Evolutionary conservation across 1,139 yeast species (phyloP).

Genomic region (Groenewaldozyma sp.): DNA sequence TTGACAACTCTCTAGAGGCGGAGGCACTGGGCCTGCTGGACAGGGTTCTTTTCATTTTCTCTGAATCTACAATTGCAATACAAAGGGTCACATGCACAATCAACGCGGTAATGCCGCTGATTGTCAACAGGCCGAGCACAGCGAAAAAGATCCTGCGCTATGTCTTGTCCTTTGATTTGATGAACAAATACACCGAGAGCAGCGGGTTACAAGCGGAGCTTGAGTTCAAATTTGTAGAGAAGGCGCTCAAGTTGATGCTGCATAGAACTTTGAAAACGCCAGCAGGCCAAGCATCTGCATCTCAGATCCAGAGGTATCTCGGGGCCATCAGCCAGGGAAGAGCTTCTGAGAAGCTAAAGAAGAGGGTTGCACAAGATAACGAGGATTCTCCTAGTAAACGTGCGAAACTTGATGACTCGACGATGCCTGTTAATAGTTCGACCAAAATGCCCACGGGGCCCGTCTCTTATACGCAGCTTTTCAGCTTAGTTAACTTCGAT

Average conservation of each 20-base stretch:
- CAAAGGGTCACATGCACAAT: conserved; percentile 24
- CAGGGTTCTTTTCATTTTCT: conserved; percentile 46
- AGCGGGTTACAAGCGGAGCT: conserved; percentile 21
- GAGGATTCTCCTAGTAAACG: conserved; percentile 15
- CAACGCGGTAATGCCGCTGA: conserved; percentile 29
- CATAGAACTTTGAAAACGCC: conserved; percentile 24
- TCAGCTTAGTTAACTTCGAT: conserved; percentile 51
- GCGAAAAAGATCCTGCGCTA: conserved; percentile 27
- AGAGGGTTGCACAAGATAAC: conserved; percentile 17
- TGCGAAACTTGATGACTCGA: conserved; percentile 15
- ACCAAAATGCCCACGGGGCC: conserved; percentile 25
- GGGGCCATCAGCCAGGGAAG: conserved; percentile 24
- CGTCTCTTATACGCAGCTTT: conserved; percentile 32
- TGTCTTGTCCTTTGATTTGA: conserved; percentile 28
- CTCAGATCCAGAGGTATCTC: conserved; percentile 27
- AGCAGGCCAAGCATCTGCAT: conserved; percentile 20
- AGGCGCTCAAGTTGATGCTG: conserved; percentile 29
- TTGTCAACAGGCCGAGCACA: conserved; percentile 27
- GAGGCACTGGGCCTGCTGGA: conserved; percentile 70
- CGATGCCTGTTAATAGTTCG: conserved; percentile 19
- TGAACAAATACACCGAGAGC: conserved; percentile 17
- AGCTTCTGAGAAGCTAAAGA: conserved; percentile 22
- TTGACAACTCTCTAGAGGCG: conserved; percentile 51
- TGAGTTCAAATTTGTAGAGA: conserved; percentile 30
- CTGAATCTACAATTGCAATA: conserved; percentile 37